Evolutionary conservation across 2,329 filamentous ascomycete species (phyloP), one percentile per base, ranked within the genome.

Genomic region (Talaromyces funiculosus): DNA sequence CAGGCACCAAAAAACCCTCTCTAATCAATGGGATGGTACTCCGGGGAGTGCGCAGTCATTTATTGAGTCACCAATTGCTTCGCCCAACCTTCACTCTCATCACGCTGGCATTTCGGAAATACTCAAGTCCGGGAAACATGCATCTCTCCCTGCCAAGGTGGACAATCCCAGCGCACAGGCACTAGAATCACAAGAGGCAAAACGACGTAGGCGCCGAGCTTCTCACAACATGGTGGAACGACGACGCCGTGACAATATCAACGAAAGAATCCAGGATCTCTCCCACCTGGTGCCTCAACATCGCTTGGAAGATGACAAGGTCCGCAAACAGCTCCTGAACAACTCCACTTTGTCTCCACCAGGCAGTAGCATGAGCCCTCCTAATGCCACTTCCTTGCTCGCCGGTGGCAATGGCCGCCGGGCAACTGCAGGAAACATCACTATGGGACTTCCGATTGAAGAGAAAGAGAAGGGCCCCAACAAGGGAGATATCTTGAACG

Each of bases 381-480:
- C 71, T 22, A 78, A 74, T 64, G 71, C 77, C 53, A 96, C 92
- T 0, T 96, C 92, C 1, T 85, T 94, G 45, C 84, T 97, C 59
- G 92, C 92, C 56, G 92, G 91, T 16, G 90, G 90, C 24, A 90
- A 87, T 65, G 92, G 90, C 42, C 85, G 92, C 65, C 86, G 92
- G 64, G 92, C 92, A 31, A 81, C 81, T n/a, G 82, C 86, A 6
- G 89, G 89, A 38, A 95, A 90, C 71, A 97, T 97, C 69, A 96
- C 92, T 5, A 93, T 93, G 65, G 92, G 92, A 14, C 83, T 97
- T 31, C 93, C 94, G 0, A 84, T 96, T 37, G 94, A 99, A 69
- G 94, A 97, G 67, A 97, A 97, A 74, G 94, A 99, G 78, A 97
- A 97, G 73, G 94, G 94, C 0, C 94, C 94, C 5, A 97, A 97